A percentile compares a stretch with the other conserved stretches of the same genome.
Conservation (phyloP, 176 grass and related monocot species). For the Carex littledalei region DNA sequence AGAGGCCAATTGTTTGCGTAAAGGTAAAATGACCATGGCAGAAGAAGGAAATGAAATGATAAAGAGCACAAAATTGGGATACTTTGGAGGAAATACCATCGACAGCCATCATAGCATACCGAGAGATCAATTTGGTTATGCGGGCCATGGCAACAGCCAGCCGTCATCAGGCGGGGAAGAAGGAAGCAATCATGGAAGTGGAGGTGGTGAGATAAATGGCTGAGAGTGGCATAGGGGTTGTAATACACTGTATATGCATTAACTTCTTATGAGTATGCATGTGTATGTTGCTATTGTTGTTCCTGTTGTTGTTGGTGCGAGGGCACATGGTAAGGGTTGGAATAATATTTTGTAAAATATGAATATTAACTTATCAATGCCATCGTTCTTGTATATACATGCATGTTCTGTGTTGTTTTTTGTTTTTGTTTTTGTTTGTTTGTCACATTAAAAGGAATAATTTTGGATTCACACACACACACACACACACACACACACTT, state of each 20-base stretch:
- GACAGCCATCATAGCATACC: conserved; percentile 39
- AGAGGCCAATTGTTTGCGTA: background rate
- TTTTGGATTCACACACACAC: no score
- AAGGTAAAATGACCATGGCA: background rate
- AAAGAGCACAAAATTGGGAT: background rate
- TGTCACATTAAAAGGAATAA: no score
- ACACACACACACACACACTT: no score
- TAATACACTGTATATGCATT: background rate
- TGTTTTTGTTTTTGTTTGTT: no score
- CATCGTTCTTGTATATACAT: no score
- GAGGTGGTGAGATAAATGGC: conserved; percentile 23
- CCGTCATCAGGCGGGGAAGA: conserved; percentile 14
- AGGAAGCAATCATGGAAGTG: conserved; percentile 16
- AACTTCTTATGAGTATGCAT: no score
- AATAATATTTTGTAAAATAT: no score
- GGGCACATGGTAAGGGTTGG: no score
- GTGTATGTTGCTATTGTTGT: no score
- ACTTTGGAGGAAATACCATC: conserved; percentile 1
- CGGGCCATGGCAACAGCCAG: background rate
- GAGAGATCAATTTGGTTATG: conserved; percentile 16
- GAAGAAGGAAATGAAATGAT: conserved; percentile 8
- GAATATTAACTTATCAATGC: no score
- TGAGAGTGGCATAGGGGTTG: background rate
- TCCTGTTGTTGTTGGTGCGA: no score
- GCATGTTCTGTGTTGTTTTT: no score